Evolutionary conservation across 129 eudicot species (phyloP).

Genomic region (Chrysanthemum makinoi): DNA sequence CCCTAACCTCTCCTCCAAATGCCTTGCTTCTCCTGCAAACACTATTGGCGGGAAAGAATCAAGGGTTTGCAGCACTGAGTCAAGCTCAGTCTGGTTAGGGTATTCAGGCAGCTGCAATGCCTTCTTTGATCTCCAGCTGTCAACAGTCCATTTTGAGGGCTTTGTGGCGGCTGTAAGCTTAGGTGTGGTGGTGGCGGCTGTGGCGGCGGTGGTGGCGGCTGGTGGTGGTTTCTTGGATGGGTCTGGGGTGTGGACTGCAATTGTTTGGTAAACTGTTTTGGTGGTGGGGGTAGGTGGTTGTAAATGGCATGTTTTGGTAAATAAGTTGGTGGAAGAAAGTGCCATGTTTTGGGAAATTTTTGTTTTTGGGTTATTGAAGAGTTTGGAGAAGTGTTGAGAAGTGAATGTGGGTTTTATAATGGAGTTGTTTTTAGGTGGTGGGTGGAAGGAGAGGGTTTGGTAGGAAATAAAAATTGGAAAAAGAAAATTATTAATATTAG

Average conservation of each 20-base stretch:
- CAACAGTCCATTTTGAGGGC: conserved; percentile 51
- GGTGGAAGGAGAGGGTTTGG: conserved; percentile 22
- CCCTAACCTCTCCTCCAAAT: conserved; percentile 70
- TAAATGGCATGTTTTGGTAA: conserved; percentile 36
- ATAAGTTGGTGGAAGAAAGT: conserved; percentile 40
- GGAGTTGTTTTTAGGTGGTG: neutral
- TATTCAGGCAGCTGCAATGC: conserved; percentile 85
- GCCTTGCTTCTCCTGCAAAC: conserved; percentile 92
- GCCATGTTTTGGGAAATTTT: conserved; percentile 25
- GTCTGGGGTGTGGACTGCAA: conserved; percentile 76
- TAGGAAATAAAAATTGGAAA: neutral
- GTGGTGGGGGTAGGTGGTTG: conserved; percentile 35
- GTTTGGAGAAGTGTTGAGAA: neutral
- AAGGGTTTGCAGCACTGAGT: conserved; percentile 69
- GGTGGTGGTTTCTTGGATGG: conserved; percentile 38
- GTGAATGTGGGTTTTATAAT: conserved; percentile 15
- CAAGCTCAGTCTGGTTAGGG: conserved; percentile 62
- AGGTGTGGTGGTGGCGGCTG: conserved; percentile 40
- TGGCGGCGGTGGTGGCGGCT: conserved; percentile 33
- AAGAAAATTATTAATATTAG: neutral
- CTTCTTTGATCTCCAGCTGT: conserved; percentile 84
- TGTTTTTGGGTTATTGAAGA: conserved; percentile 1
- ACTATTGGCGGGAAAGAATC: conserved; percentile 89
- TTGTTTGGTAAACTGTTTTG: conserved; percentile 47
- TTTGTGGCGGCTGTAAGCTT: conserved; percentile 31